Evolutionary conservation across 331 rosid genomes (phyloP).

Genomic region (Cucumis variabilis): DNA sequence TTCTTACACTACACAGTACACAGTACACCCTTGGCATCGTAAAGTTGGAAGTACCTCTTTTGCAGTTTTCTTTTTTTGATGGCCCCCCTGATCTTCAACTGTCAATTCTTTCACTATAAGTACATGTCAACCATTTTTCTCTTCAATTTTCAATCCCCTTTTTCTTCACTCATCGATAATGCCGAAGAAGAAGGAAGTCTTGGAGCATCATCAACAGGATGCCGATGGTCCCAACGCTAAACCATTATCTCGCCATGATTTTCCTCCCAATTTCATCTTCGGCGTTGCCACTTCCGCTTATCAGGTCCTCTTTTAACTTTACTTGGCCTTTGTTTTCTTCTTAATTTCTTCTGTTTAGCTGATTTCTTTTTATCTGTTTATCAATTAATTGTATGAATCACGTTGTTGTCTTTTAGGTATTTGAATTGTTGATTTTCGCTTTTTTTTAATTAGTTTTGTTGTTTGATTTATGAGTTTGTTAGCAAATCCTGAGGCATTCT

Average conservation of each 20-base stretch:
- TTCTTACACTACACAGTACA: no score
- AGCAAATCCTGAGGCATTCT: not conserved
- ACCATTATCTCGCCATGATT: conserved; percentile 61
- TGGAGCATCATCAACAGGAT: conserved; percentile 37
- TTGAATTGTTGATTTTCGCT: no score
- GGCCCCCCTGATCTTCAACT: not conserved
- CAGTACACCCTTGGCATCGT: no score
- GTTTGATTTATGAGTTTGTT: not conserved
- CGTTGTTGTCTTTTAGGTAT: not conserved
- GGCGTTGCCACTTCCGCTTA: conserved; percentile 94
- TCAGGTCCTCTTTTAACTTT: conserved; percentile 56
- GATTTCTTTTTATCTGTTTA: not conserved
- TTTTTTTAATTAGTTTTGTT: not conserved
- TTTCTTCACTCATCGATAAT: conserved; percentile 30
- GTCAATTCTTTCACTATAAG: not conserved
- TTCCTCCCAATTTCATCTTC: conserved; percentile 81
- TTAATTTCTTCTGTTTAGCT: not conserved
- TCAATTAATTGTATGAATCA: not conserved
- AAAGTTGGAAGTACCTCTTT: not conserved
- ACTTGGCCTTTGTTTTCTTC: no score
- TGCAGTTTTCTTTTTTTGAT: not conserved
- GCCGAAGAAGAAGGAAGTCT: conserved; percentile 57
- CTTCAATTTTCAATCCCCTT: not conserved
- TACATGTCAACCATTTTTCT: conserved; percentile 7
- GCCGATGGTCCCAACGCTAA: conserved; percentile 27